phyloP scores from a whole-genome alignment of 257 asterid genomes.

The Penstemon newberryi region DNA sequence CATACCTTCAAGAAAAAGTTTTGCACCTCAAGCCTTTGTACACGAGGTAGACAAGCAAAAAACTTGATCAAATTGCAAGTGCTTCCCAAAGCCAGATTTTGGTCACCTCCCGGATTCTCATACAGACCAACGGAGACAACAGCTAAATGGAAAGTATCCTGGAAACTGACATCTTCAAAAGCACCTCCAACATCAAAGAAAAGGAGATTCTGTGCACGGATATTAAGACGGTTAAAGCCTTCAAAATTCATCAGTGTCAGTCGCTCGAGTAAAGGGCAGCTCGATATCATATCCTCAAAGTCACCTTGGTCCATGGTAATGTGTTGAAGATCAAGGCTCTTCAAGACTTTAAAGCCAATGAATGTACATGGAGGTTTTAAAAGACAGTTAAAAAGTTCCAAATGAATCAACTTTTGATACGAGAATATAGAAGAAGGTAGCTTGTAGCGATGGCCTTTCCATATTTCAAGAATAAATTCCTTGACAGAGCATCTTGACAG shows the following conservation, averaged over 20 bases:
- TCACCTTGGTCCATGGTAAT: conserved; percentile 90
- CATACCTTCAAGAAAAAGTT: conserved; percentile 88
- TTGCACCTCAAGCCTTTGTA: conserved; percentile 96
- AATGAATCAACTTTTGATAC: conserved; percentile 72
- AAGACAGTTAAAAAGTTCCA: conserved; percentile 91
- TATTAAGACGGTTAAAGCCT: conserved; percentile 70
- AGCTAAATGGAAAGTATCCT: conserved; percentile 67
- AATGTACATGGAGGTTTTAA: conserved; percentile 67
- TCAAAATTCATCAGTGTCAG: conserved; percentile 91
- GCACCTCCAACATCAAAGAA: conserved; percentile 94
- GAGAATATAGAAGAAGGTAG: conserved; percentile 77
- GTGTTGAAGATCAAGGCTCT: conserved; percentile 96
- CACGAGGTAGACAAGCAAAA: conserved; percentile 73
- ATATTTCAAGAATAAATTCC: conserved; percentile 87
- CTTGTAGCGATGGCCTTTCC: conserved; percentile 96
- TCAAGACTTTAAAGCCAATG: conserved; percentile 72
- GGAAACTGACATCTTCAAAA: conserved; percentile 73
- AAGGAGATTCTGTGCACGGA: conserved; percentile 83
- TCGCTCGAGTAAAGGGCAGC: conserved; percentile 83
- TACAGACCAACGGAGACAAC: conserved; percentile 80
- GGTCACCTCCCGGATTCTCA: conserved; percentile 53
- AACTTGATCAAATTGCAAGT: conserved; percentile 72
- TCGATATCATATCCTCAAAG: conserved; percentile 70
- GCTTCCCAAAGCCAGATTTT: conserved; percentile 57
- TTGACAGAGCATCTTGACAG: conserved; percentile 73